Percentiles rank a stretch among this genome's conserved stretches.
Conservation (phyloP, 2,329 filamentous ascomycete genomes). For the Penicillium occitanis region DNA sequence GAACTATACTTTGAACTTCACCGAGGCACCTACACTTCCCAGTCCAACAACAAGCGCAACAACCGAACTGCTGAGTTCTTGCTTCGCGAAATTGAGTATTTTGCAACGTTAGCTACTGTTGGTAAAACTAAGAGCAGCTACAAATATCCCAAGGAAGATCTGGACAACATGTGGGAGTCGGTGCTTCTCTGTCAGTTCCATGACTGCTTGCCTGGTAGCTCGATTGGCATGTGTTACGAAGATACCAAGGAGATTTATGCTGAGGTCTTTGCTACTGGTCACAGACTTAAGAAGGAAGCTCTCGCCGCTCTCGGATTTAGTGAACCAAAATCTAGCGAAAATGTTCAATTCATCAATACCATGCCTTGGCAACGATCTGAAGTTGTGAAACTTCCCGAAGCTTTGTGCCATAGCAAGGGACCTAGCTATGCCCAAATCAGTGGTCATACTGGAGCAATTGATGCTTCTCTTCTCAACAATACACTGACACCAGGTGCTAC, state of each 20-base stretch:
- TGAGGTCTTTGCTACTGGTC: constrained; percentile 74
- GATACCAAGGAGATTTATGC: constrained; percentile 90
- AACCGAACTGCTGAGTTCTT: constrained; percentile 84
- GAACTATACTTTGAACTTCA: constrained; percentile 98
- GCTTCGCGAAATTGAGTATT: constrained; percentile 81
- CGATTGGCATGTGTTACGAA: constrained; percentile 97
- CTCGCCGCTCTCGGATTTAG: constrained; percentile 66
- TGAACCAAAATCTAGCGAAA: constrained; percentile 43
- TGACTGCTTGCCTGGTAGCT: constrained; percentile 91
- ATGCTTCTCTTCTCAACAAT: constrained; percentile 31
- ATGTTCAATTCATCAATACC: constrained; percentile 72
- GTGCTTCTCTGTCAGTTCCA: constrained; percentile 95
- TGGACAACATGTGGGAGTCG: constrained; percentile 94
- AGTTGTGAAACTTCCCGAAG: constrained; percentile 62
- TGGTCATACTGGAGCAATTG: constrained; percentile 49
- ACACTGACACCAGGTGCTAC: constrained; percentile 38
- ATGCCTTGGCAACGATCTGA: constrained; percentile 81
- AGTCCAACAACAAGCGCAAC: constrained; percentile 95
- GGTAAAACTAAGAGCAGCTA: constrained; percentile 61
- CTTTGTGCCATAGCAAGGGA: constrained; percentile 27
- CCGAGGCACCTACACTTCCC: constrained; percentile 94
- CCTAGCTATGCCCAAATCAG: constrained; percentile 46
- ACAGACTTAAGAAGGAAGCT: constrained; percentile 69
- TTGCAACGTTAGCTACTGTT: constrained; percentile 82
- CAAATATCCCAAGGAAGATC: constrained; percentile 88